A percentile compares a stretch with the other conserved stretches of the same genome.
phyloP scores from a whole-genome alignment of 164 flowering plant species.

The Umbellularia californica region DNA sequence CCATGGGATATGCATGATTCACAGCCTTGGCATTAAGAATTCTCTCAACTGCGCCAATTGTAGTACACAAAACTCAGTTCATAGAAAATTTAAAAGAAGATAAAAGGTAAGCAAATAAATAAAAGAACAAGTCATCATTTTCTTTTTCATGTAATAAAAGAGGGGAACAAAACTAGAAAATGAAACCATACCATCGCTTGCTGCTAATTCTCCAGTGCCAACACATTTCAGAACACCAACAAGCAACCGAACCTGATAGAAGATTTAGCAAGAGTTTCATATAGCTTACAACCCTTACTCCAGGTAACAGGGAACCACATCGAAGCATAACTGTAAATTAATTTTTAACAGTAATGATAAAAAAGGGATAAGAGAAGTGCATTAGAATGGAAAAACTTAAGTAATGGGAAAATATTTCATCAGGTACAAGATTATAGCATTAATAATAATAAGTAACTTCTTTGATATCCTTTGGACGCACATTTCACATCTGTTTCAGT shows the following conservation, averaged over 20 bases:
- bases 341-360: neutral
- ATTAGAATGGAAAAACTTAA: neutral
- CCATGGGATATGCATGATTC: slow-evolving; percentile 82
- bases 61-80: neutral
- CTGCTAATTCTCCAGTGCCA: slow-evolving; percentile 71
- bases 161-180: neutral
- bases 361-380: neutral
- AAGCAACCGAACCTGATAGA: slow-evolving; percentile 75
- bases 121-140: neutral
- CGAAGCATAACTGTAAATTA: slow-evolving; percentile 1
- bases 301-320: neutral
- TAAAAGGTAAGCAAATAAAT: neutral
- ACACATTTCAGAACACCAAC: slow-evolving; percentile 85
- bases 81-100: neutral
- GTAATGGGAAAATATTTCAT: slow-evolving; percentile 1
- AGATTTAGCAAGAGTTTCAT: neutral
- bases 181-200: slow-evolving; percentile 50
- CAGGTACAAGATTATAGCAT: neutral
- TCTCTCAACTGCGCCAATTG: slow-evolving; percentile 52
- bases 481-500: too few species aligned
- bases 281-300: neutral
- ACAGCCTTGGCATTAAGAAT: slow-evolving; percentile 74
- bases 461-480: neutral
- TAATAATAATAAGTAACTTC: neutral
- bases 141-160: neutral